Evolutionary conservation across 225 moss, liverwort and hornwort genomes (phyloP).

Genomic region (Asterella californica): DNA sequence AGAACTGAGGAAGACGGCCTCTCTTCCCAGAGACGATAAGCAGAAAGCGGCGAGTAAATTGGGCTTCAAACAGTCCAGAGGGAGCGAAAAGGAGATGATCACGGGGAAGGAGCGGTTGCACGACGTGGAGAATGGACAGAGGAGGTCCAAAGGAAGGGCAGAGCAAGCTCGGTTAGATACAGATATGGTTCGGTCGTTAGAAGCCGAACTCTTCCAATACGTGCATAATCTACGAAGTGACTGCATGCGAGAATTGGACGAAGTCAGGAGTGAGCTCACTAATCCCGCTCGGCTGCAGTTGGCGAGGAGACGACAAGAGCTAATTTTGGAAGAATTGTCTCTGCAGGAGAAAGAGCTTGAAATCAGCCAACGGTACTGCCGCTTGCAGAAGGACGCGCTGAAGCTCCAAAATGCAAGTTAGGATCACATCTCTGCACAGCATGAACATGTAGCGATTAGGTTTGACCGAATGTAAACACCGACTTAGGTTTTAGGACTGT

Average conservation of each 20-base stretch:
- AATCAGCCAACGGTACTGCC: constrained; percentile 3
- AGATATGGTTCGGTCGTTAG: background rate
- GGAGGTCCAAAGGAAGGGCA: background rate
- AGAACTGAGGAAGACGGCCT: background rate
- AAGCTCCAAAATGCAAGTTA: background rate
- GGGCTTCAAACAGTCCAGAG: background rate
- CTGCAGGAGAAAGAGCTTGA: constrained; percentile 16
- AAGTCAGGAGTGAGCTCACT: background rate
- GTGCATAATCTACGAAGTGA: background rate
- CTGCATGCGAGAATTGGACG: constrained; percentile 14
- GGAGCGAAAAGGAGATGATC: background rate
- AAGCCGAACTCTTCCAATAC: background rate
- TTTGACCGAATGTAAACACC: background rate
- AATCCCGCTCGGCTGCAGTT: background rate
- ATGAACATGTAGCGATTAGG: background rate
- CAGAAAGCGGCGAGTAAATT: background rate
- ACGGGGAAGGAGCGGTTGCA: background rate
- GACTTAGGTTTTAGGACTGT: background rate
- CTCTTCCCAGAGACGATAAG: background rate
- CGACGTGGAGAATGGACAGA: background rate
- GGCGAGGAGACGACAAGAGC: background rate
- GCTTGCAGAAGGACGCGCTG: constrained; percentile 6
- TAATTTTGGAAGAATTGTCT: background rate
- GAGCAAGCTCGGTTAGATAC: background rate
- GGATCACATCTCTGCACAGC: background rate